Percentiles rank a stretch among this genome's conserved stretches.
Conservation (phyloP, 1,284 basidiomycete species). For the Coniferiporia weirii region DNA sequence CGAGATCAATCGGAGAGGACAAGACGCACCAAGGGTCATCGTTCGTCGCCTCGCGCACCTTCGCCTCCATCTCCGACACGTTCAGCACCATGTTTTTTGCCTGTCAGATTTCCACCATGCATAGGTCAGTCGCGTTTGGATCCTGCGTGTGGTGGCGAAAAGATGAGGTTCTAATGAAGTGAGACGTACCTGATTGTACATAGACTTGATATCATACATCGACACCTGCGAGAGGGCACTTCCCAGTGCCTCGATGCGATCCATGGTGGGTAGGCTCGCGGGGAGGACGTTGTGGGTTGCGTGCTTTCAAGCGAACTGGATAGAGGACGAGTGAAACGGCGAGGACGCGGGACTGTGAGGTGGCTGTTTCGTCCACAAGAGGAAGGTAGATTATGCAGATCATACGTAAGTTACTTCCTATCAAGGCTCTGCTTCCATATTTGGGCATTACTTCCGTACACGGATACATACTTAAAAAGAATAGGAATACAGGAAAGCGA, state of each 20-base stretch:
- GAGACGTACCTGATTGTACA: constrained; percentile 78
- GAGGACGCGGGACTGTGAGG: neutral
- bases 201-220: constrained; percentile 89
- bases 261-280: constrained; percentile 22
- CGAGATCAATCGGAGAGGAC: neutral
- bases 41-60: constrained; percentile 96
- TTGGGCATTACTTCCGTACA: too few species aligned
- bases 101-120: constrained; percentile 31
- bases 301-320: too few species aligned
- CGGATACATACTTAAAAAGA: too few species aligned
- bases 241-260: constrained; percentile 56
- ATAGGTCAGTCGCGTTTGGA: neutral
- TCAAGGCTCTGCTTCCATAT: too few species aligned
- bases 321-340: neutral
- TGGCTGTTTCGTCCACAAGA: neutral
- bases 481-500: too few species aligned
- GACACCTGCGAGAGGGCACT: constrained; percentile 70
- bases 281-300: too few species aligned
- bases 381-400: neutral
- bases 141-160: neutral
- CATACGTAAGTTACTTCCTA: neutral
- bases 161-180: neutral
- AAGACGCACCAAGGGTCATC: constrained; percentile 86
- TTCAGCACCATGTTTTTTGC: constrained; percentile 91
- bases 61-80: constrained; percentile 95